phyloP scores from a whole-genome alignment of 2,329 filamentous ascomycete species.

The Colletotrichum cordylinicola region DNA sequence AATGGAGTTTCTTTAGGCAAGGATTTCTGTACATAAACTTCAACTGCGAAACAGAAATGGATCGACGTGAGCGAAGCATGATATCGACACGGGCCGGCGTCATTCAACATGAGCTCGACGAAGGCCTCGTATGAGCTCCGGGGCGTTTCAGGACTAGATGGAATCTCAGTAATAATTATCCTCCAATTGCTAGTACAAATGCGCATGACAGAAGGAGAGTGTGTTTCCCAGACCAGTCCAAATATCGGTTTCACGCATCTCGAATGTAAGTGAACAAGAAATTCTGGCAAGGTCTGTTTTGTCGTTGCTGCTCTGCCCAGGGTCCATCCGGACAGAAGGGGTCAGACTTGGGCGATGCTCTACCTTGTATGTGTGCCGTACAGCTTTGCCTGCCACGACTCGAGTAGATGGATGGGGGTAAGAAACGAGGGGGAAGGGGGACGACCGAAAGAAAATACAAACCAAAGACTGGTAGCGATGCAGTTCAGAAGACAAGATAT shows the following conservation, averaged over 20 bases:
- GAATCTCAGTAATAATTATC: neutral
- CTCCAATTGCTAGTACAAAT: neutral
- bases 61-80: constrained; percentile 22
- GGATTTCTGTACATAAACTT: constrained; percentile 23
- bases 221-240: neutral
- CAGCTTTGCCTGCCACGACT: neutral
- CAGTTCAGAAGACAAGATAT: neutral
- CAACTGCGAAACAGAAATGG: constrained; percentile 25
- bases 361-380: neutral
- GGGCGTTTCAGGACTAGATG: constrained; percentile 9
- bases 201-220: neutral
- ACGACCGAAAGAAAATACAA: neutral
- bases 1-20: constrained; percentile 7
- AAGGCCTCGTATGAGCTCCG: constrained; percentile 16
- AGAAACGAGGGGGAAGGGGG: neutral
- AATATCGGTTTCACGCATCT: neutral
- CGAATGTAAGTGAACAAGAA: neutral
- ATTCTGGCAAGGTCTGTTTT: neutral
- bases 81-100: constrained; percentile 25
- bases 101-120: constrained; percentile 41
- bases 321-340: neutral
- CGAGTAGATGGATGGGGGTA: neutral
- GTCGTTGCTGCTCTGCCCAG: neutral
- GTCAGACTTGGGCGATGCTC: neutral
- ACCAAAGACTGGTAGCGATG: neutral